Evolutionary conservation across 1,284 basidiomycete species (phyloP).

Genomic region (Puccinia hordei): DNA sequence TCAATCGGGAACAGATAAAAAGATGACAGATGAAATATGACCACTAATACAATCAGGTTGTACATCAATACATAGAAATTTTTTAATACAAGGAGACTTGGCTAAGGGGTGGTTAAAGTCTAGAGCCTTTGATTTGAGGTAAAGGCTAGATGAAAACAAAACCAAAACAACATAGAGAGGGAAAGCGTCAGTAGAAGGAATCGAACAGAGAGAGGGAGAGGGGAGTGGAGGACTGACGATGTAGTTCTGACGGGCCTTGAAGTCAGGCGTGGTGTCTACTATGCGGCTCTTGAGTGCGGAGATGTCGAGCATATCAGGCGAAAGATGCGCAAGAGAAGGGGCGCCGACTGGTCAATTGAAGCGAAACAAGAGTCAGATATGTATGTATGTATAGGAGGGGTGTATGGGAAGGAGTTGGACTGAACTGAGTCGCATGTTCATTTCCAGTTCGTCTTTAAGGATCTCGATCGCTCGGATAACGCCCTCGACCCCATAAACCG

Average conservation of each 20-base stretch:
- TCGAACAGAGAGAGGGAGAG: not conserved
- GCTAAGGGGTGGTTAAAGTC: too few relatives aligned
- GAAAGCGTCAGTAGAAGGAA: not conserved
- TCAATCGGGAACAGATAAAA: too few relatives aligned
- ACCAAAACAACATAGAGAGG: too few relatives aligned
- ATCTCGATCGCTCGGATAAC: conserved; percentile 61
- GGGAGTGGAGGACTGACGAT: not conserved
- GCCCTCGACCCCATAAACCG: conserved; percentile 78
- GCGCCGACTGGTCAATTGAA: conserved; percentile 72
- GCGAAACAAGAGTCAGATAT: conserved; percentile 63
- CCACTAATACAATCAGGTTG: too few relatives aligned
- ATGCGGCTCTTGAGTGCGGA: conserved; percentile 48
- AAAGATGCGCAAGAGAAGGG: conserved; percentile 72
- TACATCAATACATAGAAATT: too few relatives aligned
- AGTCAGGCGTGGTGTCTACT: conserved; percentile 24
- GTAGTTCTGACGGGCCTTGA: conserved; percentile 30
- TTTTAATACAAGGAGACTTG: too few relatives aligned
- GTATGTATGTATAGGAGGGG: not conserved
- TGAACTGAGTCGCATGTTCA: conserved; percentile 54
- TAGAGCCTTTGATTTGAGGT: not conserved
- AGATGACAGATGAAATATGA: too few relatives aligned
- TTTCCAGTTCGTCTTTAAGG: conserved; percentile 84
- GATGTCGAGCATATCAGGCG: conserved; percentile 80
- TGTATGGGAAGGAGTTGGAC: not conserved
- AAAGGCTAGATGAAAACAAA: not conserved